These are phyloP conservation scores for Colletotrichum orchidophilum DNA, from an alignment of 2,329 filamentous ascomycete species.

Conservation along the genomic window DNA sequence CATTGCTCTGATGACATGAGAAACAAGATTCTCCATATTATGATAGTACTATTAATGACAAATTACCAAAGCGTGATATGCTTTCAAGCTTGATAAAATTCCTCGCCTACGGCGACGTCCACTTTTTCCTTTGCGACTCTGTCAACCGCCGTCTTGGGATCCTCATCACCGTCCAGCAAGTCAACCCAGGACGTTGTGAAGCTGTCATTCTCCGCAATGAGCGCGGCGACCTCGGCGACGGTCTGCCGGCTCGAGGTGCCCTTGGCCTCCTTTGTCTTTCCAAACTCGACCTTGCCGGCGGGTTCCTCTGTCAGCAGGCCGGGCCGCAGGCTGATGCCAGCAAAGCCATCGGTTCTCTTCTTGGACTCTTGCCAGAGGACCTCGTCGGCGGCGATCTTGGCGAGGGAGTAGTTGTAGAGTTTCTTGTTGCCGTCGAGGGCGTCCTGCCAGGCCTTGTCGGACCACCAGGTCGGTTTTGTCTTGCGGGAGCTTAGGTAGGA, in stretches of 20 bases:
- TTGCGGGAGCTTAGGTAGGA: slow-evolving; percentile 68
- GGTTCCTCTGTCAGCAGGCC: slow-evolving; percentile 59
- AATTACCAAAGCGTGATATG: neutral
- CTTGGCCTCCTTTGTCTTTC: slow-evolving; percentile 50
- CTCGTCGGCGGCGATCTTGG: slow-evolving; percentile 70
- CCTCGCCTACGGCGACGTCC: slow-evolving; percentile 63
- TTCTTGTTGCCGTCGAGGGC: slow-evolving; percentile 54
- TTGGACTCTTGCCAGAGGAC: slow-evolving; percentile 59
- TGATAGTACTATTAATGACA: slow-evolving; percentile 19
- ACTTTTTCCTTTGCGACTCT: slow-evolving; percentile 59
- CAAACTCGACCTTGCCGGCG: slow-evolving; percentile 57
- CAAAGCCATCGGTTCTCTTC: slow-evolving; percentile 49
- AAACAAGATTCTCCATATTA: slow-evolving; percentile 12
- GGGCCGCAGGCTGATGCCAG: slow-evolving; percentile 64
- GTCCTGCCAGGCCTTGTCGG: slow-evolving; percentile 58
- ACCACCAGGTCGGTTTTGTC: slow-evolving; percentile 64
- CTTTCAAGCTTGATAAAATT: slow-evolving; percentile 39
- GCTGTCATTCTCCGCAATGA: slow-evolving; percentile 60
- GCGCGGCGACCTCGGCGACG: slow-evolving; percentile 67
- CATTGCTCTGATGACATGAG: slow-evolving; percentile 56
- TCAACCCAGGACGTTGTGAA: slow-evolving; percentile 64
- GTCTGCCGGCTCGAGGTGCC: slow-evolving; percentile 63
- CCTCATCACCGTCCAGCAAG: slow-evolving; percentile 62
- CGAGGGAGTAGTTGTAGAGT: slow-evolving; percentile 65
- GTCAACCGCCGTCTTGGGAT: slow-evolving; percentile 56